Evolutionary conservation across 2,329 filamentous ascomycete genomes (phyloP), one percentile per base, ranked within the genome.

Genomic region (Metarhizium rileyi): DNA sequence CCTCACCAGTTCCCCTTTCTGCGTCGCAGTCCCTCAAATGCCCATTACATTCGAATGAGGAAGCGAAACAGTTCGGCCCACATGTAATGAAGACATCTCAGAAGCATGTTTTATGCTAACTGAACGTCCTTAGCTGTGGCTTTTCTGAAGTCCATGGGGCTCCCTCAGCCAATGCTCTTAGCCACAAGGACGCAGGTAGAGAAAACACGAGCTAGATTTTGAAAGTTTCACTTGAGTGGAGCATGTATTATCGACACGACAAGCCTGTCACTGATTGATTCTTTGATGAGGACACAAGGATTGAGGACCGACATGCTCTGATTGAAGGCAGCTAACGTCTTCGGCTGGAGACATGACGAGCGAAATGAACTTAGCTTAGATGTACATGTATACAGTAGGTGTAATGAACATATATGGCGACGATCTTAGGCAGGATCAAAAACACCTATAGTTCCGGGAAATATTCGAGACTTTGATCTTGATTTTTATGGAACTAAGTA

Each of bases 91-190:
- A 6, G n/a, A 38, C 4, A 38, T 5, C n/a, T 20, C 8, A 36
- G 28, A 35, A 46, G 6, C 22, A n/a, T 2, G 7, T 3, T 23
- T n/a, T 10, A 8, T 33, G 30, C 35, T 42, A n/a, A n/a, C 22
- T 16, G 5, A 20, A 26, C 10, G 5, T 23, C 16, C 5, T n/a
- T 48, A 81, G 77, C 77, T 48, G 74, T 83, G 45, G 60, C 68
- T 23, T 84, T 80, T 66, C 69, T 84, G 46, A 76, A 81, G 60
- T 81, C 77, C 5, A 84, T 84, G 81, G 81, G 80, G 46, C 67
- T 84, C n/a, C 78, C 80, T 0, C 72, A 76, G 58, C 76, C 78
- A 23, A 77, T 82, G 69, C 68, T 81, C 42, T 66, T 70, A 1
- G 74, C 72, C 3, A 83, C 79, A 2, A 68, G 80, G 47, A 74